Evolutionary conservation across 371 early-diverging fungal genomes (phyloP).

Genomic region (Nematocida ausubeli): DNA sequence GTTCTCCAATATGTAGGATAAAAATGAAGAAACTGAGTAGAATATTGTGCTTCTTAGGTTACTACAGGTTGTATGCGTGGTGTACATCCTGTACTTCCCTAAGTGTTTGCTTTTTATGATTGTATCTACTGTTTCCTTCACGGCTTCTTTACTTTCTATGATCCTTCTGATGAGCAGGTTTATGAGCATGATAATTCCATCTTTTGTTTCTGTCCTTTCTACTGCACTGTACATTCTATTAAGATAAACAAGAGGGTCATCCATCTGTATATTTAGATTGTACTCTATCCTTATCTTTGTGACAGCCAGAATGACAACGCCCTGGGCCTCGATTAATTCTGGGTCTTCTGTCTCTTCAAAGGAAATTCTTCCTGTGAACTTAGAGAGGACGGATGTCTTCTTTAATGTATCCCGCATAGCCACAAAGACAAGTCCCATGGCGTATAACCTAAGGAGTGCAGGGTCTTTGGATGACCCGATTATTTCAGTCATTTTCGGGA

Average conservation of each 20-base stretch:
- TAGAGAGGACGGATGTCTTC: neutral
- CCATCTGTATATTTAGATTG: neutral
- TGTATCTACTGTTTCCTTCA: neutral
- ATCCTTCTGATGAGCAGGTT: slow-evolving; percentile 13
- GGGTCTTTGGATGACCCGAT: neutral
- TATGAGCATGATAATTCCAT: neutral
- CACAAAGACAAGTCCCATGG: neutral
- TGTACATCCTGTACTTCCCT: slow-evolving; percentile 20
- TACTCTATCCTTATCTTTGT: slow-evolving; percentile 1
- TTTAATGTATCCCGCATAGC: neutral
- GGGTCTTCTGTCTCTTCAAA: neutral
- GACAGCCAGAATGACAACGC: slow-evolving; percentile 16
- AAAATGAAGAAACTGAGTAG: slow-evolving; percentile 9
- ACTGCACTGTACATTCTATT: neutral
- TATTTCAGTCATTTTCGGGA: slow-evolving; percentile 6
- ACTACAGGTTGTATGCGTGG: neutral
- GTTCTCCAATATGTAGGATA: neutral
- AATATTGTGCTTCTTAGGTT: neutral
- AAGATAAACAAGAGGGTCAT: neutral
- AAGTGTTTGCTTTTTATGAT: slow-evolving; percentile 14
- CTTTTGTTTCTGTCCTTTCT: neutral
- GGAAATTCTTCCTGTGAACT: neutral
- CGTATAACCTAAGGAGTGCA: neutral
- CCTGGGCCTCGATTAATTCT: slow-evolving; percentile 22
- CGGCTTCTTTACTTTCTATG: neutral